A percentile compares a stretch with the other conserved stretches of the same genome.
These are phyloP conservation scores for Dacryopinax primogenitus DNA, from an alignment of 768 basidiomycete genomes.

Conservation along the genomic window DNA sequence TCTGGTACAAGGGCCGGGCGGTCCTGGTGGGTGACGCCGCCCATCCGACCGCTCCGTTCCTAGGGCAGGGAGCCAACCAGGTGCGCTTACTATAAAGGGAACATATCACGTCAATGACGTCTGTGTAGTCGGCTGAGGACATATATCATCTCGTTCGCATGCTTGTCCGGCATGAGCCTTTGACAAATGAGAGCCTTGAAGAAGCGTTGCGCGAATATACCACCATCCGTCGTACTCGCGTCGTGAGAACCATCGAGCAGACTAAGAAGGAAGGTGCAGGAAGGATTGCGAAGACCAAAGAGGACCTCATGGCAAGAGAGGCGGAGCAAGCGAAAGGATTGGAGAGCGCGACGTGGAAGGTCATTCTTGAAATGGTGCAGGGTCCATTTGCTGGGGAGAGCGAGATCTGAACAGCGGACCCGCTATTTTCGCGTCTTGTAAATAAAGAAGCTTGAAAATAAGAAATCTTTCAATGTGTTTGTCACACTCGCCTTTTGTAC, in stretches of 20 bases:
- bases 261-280: conserved; percentile 25
- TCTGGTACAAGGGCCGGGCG: conserved; percentile 34
- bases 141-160: conserved; percentile 28
- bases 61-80: conserved; percentile 38
- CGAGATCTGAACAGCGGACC: too few relatives aligned
- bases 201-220: conserved; percentile 29
- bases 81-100: conserved; percentile 21
- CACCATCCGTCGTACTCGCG: conserved; percentile 27
- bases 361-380: not conserved
- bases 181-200: conserved; percentile 23
- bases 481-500: too few relatives aligned
- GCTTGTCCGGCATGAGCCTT: conserved; percentile 28
- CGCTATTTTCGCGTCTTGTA: too few relatives aligned
- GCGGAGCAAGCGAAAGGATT: conserved; percentile 16
- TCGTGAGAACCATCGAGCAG: conserved; percentile 29
- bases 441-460: too few relatives aligned
- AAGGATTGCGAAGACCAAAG: conserved; percentile 27
- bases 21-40: conserved; percentile 37
- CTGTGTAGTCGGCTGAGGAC: conserved; percentile 24
- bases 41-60: conserved; percentile 33
- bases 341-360: not conserved
- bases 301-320: conserved; percentile 26
- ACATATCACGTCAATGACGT: not conserved
- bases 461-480: too few relatives aligned
- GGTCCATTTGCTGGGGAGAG: not conserved